Conservation (phyloP, 2,329 filamentous ascomycete genomes). For the Stemphylium beticola region DNA sequence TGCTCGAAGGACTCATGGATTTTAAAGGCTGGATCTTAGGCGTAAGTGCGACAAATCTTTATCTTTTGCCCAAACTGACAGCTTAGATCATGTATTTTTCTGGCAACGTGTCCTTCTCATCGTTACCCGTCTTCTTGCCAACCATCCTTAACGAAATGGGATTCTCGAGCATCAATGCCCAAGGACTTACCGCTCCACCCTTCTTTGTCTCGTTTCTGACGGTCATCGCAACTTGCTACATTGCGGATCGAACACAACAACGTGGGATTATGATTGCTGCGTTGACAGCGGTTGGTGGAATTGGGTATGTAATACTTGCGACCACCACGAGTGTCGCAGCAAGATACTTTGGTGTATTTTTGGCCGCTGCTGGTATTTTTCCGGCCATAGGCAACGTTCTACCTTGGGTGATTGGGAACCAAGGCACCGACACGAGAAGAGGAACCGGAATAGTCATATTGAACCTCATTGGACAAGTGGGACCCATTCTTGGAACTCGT, state of each 20-base stretch:
- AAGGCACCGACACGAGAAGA: slow-evolving; percentile 70
- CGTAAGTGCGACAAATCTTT: slow-evolving; percentile 20
- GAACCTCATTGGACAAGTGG: slow-evolving; percentile 67
- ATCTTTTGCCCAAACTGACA: slow-evolving; percentile 1
- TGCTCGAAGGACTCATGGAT: slow-evolving; percentile 38
- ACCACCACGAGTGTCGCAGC: slow-evolving; percentile 58
- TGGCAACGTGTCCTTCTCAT: slow-evolving; percentile 60
- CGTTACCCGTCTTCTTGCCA: slow-evolving; percentile 52
- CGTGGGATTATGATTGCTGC: slow-evolving; percentile 65
- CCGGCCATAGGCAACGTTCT: slow-evolving; percentile 73
- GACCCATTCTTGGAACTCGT: slow-evolving; percentile 45
- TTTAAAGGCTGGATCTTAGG: slow-evolving; percentile 45
- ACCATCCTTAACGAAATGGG: slow-evolving; percentile 64
- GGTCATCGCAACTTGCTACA: slow-evolving; percentile 65
- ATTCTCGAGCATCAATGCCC: slow-evolving; percentile 69
- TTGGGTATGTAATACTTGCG: slow-evolving; percentile 71
- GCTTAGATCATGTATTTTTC: slow-evolving; percentile 45
- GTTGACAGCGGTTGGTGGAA: slow-evolving; percentile 63
- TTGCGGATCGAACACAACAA: slow-evolving; percentile 70
- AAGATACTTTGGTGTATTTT: slow-evolving; percentile 60
- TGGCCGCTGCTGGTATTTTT: slow-evolving; percentile 68
- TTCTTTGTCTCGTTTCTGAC: slow-evolving; percentile 71
- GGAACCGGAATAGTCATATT: slow-evolving; percentile 71
- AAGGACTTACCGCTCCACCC: slow-evolving; percentile 74
- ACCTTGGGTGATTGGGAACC: slow-evolving; percentile 73